phyloP scores from a whole-genome alignment of 306 rosid species.

The Vachellia pachyceras region DNA sequence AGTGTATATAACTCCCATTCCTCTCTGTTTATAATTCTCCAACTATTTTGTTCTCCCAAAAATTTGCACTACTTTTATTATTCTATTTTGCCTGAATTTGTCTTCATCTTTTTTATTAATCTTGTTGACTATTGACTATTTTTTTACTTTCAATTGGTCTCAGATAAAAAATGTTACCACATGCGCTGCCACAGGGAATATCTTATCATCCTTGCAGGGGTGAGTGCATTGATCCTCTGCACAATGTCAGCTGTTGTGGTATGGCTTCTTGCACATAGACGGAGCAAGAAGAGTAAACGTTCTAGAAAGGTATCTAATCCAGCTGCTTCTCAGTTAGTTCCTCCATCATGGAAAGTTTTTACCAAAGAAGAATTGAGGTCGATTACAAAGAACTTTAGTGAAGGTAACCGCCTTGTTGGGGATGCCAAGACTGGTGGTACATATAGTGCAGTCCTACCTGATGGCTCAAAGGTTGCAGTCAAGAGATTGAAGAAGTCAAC shows the following conservation, averaged over 20 bases:
- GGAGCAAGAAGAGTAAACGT: slow-evolving; percentile 66
- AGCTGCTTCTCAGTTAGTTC: slow-evolving; percentile 65
- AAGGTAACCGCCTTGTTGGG: slow-evolving; percentile 93
- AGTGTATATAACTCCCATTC: slow-evolving; percentile 11
- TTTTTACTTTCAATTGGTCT: slow-evolving; percentile 14
- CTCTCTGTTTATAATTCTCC: slow-evolving; percentile 16
- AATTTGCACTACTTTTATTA: slow-evolving; percentile 4
- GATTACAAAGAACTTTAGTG: slow-evolving; percentile 93
- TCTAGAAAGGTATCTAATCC: slow-evolving; percentile 78
- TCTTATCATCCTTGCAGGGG: background rate
- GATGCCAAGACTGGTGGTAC: slow-evolving; percentile 96
- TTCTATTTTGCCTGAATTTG: background rate
- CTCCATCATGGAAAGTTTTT: slow-evolving; percentile 92
- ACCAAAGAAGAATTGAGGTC: slow-evolving; percentile 91
- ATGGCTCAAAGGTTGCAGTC: slow-evolving; percentile 92
- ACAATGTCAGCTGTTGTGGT: no score
- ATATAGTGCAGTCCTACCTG: slow-evolving; percentile 83
- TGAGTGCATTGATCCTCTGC: no score
- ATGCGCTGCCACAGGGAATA: slow-evolving; percentile 68
- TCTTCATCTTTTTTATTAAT: slow-evolving; percentile 1
- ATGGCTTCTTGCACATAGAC: no score
- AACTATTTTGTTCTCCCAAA: slow-evolving; percentile 12
- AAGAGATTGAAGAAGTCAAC: slow-evolving; percentile 91
- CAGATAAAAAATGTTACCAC: slow-evolving; percentile 68
- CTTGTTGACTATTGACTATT: slow-evolving; percentile 31